Conservation (phyloP, 805 yeast species). For the Kluyveromyces lactis region DNA sequence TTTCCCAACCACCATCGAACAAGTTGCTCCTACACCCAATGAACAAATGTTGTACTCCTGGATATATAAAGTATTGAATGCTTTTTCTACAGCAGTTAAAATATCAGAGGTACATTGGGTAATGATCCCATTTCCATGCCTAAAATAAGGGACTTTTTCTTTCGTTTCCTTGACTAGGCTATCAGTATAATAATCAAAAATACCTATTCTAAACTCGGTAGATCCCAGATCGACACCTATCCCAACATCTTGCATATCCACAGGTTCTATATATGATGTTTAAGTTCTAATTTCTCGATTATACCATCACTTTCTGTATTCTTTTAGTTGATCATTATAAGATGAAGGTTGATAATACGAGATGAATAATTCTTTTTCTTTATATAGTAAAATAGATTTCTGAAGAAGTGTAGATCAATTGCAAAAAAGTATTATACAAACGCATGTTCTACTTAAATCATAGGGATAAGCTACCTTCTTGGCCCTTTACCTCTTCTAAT, state of each 20-base stretch:
- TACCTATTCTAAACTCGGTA: slow-evolving; percentile 37
- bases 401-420: too few relatives aligned
- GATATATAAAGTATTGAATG: slow-evolving; percentile 13
- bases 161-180: slow-evolving; percentile 8
- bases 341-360: too few relatives aligned
- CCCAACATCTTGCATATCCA: slow-evolving; percentile 10
- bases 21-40: slow-evolving; percentile 46
- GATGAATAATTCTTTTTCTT: too few relatives aligned
- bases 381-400: too few relatives aligned
- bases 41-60: slow-evolving; percentile 12
- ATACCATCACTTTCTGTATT: too few relatives aligned
- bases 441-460: too few relatives aligned
- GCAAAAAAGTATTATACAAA: too few relatives aligned
- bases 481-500: slow-evolving; percentile 51
- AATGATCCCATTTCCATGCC: slow-evolving; percentile 14
- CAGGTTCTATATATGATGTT: too few relatives aligned
- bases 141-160: slow-evolving; percentile 19
- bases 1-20: slow-evolving; percentile 45
- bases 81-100: slow-evolving; percentile 23
- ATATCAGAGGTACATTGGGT: slow-evolving; percentile 39
- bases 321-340: too few relatives aligned
- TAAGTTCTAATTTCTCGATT: too few relatives aligned
- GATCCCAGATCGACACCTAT: slow-evolving; percentile 48
- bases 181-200: slow-evolving; percentile 15
- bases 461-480: slow-evolving; percentile 4